Percentiles rank a stretch among this genome's conserved stretches.
phyloP scores from a whole-genome alignment of 306 rosid genomes.

The Dalbergia cultrata region DNA sequence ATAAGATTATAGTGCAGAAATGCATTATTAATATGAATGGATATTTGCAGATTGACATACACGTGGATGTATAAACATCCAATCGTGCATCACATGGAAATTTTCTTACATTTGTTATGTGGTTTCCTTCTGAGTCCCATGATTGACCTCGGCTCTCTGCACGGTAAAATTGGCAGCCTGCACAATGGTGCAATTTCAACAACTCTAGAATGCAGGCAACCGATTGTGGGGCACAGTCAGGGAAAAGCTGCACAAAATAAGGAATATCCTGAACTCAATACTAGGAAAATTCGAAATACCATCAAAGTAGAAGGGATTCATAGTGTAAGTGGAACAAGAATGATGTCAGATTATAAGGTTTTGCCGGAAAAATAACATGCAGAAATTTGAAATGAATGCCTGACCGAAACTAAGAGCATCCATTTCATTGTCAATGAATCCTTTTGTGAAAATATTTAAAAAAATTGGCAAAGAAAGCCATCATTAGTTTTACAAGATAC shows the following conservation, averaged over 20 bases:
- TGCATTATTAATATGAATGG: slow-evolving; percentile 30
- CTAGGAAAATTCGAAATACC: slow-evolving; percentile 23
- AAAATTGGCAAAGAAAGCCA: slow-evolving; percentile 1
- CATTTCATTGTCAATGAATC: slow-evolving; percentile 23
- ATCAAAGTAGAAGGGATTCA: neutral
- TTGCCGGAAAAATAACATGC: slow-evolving; percentile 15
- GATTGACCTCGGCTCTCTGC: slow-evolving; percentile 81
- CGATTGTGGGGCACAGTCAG: slow-evolving; percentile 92
- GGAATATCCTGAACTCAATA: slow-evolving; percentile 9
- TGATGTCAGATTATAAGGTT: slow-evolving; percentile 11
- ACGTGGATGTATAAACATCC: neutral
- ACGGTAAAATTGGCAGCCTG: slow-evolving; percentile 94
- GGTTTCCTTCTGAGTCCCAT: slow-evolving; percentile 95
- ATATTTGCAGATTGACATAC: slow-evolving; percentile 27
- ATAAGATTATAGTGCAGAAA: slow-evolving; percentile 23
- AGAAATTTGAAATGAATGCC: neutral
- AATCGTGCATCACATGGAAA: slow-evolving; percentile 26
- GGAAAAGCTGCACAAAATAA: slow-evolving; percentile 79
- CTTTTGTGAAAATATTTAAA: neutral
- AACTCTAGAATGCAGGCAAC: slow-evolving; percentile 80
- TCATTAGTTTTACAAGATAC: neutral
- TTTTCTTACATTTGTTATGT: slow-evolving; percentile 74
- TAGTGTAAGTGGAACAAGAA: slow-evolving; percentile 24
- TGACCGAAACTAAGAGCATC: slow-evolving; percentile 20
- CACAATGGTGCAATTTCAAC: slow-evolving; percentile 81